Evolutionary conservation across 1,139 yeast species (phyloP), one percentile per base, ranked within the genome.

Genomic region (Entelexis sorbosivorans): DNA sequence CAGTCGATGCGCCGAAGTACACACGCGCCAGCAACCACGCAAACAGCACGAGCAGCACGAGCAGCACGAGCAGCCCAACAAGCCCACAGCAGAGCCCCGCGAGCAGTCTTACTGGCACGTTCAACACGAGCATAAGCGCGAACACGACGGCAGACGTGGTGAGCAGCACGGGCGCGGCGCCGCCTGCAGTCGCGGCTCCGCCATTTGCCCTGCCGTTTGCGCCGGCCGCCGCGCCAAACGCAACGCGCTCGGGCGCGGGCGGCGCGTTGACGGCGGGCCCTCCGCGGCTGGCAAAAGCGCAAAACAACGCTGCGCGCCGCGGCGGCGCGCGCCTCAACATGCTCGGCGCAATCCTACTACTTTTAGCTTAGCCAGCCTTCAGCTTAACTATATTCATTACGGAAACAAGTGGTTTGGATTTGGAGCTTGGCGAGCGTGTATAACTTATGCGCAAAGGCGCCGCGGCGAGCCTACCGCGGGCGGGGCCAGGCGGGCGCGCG

Each of bases 361-460:
- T 20, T 28, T 29, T 42, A 42, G 29, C 29, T 19, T 42, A 42
- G 45, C 45, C 36, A 42, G 36, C 45, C 32, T 31, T 42, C 31
- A 42, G 45, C 45, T 32, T 42, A 42, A 42, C 45, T 42, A 31
- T 42, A 42, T 42, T 42, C 45, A 42, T 42, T 42, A 42, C 36
- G 45, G 45, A 42, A 32, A 42, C 45, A 42, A 42, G 36, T 31
- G 45, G 36, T 22, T 19, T 29, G 44, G 34, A 29, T 31, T 42
- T 42, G 38, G 29, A 32, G 45, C 36, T 22, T 29, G 44, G 45
- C 45, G 36, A 32, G 45, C 45, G 36, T 31, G 45, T 31, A 42
- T 42, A 20, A 42, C 45, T 42, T 31, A 42, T 42, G 45, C 45
- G 8, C 46, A 31, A 42, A 14, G 36, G 46, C 9, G 9, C 40